phyloP scores from a whole-genome alignment of 108 stramenopile genomes.

The Nitzschia inconspicua region DNA sequence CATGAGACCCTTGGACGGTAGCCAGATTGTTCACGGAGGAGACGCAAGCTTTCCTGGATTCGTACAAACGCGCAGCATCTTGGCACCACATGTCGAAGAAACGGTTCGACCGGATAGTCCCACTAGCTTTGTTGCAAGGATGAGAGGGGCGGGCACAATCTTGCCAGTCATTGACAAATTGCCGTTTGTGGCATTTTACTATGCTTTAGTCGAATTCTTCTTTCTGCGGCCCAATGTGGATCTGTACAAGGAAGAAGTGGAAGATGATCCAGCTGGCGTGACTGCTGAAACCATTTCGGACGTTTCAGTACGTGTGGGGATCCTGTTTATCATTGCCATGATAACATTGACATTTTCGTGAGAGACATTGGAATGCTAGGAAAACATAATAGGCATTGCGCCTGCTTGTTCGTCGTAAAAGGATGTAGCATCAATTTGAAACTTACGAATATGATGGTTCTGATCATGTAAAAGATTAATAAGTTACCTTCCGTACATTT shows the following conservation, averaged over 20 bases:
- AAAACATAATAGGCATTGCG: too few species aligned
- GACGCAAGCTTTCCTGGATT: background rate
- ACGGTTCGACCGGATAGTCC: background rate
- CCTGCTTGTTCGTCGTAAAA: too few species aligned
- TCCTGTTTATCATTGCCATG: conserved; percentile 20
- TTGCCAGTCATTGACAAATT: conserved; percentile 33
- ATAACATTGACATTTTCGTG: conserved; percentile 9
- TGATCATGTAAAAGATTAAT: too few species aligned
- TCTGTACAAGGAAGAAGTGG: conserved; percentile 48
- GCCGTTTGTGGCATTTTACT: conserved; percentile 33
- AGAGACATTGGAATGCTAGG: too few species aligned
- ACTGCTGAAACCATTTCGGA: conserved; percentile 22
- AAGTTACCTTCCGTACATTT: too few species aligned
- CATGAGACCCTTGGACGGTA: too few species aligned
- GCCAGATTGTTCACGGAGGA: background rate
- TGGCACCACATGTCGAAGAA: conserved; percentile 1
- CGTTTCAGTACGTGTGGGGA: conserved; percentile 23
- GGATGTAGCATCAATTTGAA: too few species aligned
- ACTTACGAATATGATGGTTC: too few species aligned
- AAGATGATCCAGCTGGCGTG: conserved; percentile 35
- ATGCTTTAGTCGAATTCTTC: conserved; percentile 45
- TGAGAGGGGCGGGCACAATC: conserved; percentile 23
- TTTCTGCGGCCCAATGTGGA: conserved; percentile 38
- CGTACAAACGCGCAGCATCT: background rate
- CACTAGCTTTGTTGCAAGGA: conserved; percentile 11